phyloP scores from a whole-genome alignment of 345 rosid genomes.

The Eucalyptus albens region DNA sequence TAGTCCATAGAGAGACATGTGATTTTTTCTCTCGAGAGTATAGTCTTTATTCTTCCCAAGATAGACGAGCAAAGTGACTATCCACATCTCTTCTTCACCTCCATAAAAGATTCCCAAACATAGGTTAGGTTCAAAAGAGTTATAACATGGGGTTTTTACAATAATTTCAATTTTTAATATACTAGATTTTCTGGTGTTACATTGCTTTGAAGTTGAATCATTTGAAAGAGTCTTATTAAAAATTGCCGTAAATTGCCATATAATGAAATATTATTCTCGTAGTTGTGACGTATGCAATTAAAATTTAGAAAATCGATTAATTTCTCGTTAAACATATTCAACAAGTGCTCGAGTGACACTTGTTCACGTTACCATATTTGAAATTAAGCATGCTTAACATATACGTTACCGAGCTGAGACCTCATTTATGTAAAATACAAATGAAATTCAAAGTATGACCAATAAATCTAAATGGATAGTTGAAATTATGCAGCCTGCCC shows the following conservation, averaged over 20 bases:
- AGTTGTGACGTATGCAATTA: neutral
- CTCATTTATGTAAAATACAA: neutral
- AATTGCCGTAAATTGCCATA: neutral
- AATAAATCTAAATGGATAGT: neutral
- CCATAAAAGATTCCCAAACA: no score
- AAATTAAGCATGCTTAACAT: neutral
- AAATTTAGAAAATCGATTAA: neutral
- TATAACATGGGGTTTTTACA: no score
- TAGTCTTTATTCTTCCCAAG: no score
- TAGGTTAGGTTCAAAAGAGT: no score
- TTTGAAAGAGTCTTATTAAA: neutral
- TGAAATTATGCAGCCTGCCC: neutral
- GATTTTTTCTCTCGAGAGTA: no score
- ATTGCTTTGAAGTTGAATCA: no score
- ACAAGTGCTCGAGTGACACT: neutral
- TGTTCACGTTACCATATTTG: neutral
- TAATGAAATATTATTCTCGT: neutral
- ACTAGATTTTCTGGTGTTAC: no score
- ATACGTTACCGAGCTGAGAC: neutral
- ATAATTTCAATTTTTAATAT: no score
- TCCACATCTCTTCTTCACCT: no score
- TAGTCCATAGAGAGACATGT: no score
- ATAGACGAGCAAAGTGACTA: no score
- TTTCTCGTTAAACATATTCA: neutral
- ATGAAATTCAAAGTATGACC: neutral